Evolutionary conservation across 257 asterid species (phyloP).

Genomic region (Leptodermis oblonga): DNA sequence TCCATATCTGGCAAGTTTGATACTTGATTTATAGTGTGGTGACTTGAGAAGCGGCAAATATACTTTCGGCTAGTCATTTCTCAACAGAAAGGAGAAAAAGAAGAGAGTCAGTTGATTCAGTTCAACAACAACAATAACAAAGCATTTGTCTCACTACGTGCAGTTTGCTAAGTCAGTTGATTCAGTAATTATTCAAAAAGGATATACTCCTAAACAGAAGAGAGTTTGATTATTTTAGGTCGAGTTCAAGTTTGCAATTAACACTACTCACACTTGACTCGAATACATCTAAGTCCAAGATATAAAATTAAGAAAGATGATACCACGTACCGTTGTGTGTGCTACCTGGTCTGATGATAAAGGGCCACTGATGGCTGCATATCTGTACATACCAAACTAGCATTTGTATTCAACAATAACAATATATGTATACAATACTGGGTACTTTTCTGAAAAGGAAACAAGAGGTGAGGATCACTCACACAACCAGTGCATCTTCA

Average conservation of each 20-base stretch:
- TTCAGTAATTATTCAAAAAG: not conserved
- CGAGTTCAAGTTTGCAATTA: no score
- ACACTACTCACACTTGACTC: no score
- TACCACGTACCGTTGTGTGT: conserved; percentile 29
- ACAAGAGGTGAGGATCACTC: conserved; percentile 21
- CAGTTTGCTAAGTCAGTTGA: no score
- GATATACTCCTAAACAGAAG: not conserved
- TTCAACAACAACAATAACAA: no score
- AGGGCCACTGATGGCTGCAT: conserved; percentile 78
- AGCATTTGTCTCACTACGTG: no score
- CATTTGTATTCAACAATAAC: not conserved
- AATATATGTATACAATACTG: not conserved
- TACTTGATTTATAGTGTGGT: conserved; percentile 30
- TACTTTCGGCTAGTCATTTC: conserved; percentile 46
- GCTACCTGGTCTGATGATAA: conserved; percentile 28
- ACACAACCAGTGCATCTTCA: conserved; percentile 86
- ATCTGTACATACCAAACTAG: conserved; percentile 36
- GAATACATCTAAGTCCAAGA: no score
- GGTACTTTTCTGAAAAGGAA: not conserved
- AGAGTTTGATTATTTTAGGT: no score
- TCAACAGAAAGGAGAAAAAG: not conserved
- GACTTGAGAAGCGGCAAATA: conserved; percentile 60
- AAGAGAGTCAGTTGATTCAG: conserved; percentile 4
- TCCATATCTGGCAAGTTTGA: conserved; percentile 68
- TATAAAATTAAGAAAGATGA: not conserved